These are phyloP conservation scores for Hyaloscypha variabilis DNA, from an alignment of 495 filamentous ascomycete genomes.

Conservation along the genomic window DNA sequence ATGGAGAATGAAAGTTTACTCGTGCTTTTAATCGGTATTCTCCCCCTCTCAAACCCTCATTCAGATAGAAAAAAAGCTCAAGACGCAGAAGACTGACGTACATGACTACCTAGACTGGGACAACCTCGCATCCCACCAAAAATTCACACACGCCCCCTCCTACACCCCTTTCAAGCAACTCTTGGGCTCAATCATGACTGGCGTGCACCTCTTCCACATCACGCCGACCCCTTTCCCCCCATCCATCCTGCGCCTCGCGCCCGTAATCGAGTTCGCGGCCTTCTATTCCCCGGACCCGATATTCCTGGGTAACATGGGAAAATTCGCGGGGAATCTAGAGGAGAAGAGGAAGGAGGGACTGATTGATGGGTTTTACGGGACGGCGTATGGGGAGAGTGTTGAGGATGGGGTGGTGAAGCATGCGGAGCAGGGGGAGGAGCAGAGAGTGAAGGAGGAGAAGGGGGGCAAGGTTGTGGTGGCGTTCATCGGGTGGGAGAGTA, in stretches of 20 bases:
- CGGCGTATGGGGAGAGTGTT: conserved; percentile 9
- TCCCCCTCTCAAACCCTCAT: no score
- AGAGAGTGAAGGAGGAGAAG: background rate
- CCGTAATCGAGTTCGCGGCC: conserved; percentile 16
- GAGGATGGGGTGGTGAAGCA: conserved; percentile 22
- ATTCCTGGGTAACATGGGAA: conserved; percentile 7
- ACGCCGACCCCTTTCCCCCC: conserved; percentile 4
- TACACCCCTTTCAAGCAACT: conserved; percentile 14
- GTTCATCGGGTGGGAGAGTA: conserved; percentile 22
- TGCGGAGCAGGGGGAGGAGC: conserved; percentile 6
- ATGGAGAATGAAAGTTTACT: conserved; percentile 14
- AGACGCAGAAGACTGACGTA: no score
- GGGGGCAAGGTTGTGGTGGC: conserved; percentile 16
- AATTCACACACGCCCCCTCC: conserved; percentile 16
- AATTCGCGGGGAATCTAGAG: conserved; percentile 10
- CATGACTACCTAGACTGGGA: conserved; percentile 33
- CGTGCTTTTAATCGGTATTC: conserved; percentile 21
- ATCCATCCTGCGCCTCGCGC: conserved; percentile 3
- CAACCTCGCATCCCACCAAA: conserved; percentile 5
- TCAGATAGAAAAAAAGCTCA: no score
- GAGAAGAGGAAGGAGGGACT: background rate
- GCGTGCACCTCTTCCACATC: conserved; percentile 20
- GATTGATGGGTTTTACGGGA: conserved; percentile 7
- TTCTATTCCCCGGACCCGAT: conserved; percentile 2
- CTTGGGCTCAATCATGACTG: background rate